These are phyloP conservation scores for Oryza rufipogon DNA, from an alignment of 176 grass and related monocot genomes.

Conservation along the genomic window DNA sequence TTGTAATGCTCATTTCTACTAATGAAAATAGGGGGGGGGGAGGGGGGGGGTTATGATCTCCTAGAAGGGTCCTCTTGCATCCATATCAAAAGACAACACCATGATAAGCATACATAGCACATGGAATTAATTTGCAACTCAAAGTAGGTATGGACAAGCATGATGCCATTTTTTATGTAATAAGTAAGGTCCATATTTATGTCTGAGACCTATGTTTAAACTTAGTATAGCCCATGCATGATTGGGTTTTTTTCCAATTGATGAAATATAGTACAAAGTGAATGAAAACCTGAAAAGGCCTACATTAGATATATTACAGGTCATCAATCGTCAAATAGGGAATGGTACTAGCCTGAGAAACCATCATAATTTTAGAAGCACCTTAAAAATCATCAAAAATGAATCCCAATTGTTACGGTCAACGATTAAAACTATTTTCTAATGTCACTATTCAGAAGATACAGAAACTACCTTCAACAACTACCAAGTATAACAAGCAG, in stretches of 20 bases:
- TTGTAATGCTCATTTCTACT: no score
- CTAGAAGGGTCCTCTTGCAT: conserved; percentile 2
- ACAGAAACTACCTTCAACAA: conserved; percentile 62
- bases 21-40: no score
- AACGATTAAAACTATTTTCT: conserved; percentile 39
- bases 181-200: neutral
- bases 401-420: conserved; percentile 8
- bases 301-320: conserved; percentile 15
- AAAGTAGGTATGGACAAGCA: neutral
- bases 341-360: conserved; percentile 23
- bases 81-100: neutral
- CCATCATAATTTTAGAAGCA: conserved; percentile 10
- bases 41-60: no score
- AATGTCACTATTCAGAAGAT: conserved; percentile 42
- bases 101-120: conserved; percentile 15
- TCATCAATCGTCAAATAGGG: conserved; percentile 22
- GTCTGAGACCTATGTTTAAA: neutral
- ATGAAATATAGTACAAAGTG: neutral
- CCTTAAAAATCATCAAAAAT: conserved; percentile 29
- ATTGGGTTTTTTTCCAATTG: neutral
- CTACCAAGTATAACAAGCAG: conserved; percentile 45
- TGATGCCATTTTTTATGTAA: conserved; percentile 20
- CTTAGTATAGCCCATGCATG: conserved; percentile 11
- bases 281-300: conserved; percentile 27
- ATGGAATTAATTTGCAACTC: conserved; percentile 13